Evolutionary conservation across 2,329 filamentous ascomycete species (phyloP).

Genomic region (Cadophora sp.): DNA sequence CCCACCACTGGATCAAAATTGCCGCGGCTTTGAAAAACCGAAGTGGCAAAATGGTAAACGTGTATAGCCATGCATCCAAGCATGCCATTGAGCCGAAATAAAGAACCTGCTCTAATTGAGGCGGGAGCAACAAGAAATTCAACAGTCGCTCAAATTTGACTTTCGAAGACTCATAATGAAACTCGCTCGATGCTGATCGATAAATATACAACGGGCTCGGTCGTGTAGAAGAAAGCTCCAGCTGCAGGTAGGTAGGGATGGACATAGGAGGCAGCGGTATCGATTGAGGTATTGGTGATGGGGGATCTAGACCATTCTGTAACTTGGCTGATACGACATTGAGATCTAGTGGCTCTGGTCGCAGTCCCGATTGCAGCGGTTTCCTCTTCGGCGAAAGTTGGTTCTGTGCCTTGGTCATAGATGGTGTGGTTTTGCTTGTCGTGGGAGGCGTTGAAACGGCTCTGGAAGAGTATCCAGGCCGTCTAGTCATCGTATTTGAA

Average conservation of each 20-base stretch:
- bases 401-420: slow-evolving; percentile 36
- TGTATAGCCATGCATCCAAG: slow-evolving; percentile 95
- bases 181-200: slow-evolving; percentile 61
- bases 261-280: slow-evolving; percentile 72
- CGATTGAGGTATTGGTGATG: slow-evolving; percentile 53
- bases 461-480: slow-evolving; percentile 41
- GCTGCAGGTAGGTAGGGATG: slow-evolving; percentile 68
- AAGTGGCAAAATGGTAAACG: slow-evolving; percentile 92
- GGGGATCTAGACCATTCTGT: slow-evolving; percentile 26
- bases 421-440: slow-evolving; percentile 32
- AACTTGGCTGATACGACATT: slow-evolving; percentile 31
- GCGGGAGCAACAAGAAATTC: slow-evolving; percentile 85
- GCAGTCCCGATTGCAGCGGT: slow-evolving; percentile 29
- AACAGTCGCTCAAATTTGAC: slow-evolving; percentile 90
- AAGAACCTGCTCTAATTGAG: slow-evolving; percentile 82
- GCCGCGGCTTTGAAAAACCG: slow-evolving; percentile 83
- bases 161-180: slow-evolving; percentile 88
- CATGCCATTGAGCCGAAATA: slow-evolving; percentile 91
- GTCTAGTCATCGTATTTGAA: slow-evolving; percentile 29
- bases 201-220: slow-evolving; percentile 72
- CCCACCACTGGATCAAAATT: slow-evolving; percentile 82
- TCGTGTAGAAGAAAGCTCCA: slow-evolving; percentile 66
- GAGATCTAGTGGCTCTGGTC: slow-evolving; percentile 42
- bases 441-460: slow-evolving; percentile 38
- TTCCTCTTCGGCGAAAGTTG: slow-evolving; percentile 42